Base-by-base conservation (phyloP, 2,329 filamentous ascomycete genomes). In the Botryotinia convoluta region DNA sequence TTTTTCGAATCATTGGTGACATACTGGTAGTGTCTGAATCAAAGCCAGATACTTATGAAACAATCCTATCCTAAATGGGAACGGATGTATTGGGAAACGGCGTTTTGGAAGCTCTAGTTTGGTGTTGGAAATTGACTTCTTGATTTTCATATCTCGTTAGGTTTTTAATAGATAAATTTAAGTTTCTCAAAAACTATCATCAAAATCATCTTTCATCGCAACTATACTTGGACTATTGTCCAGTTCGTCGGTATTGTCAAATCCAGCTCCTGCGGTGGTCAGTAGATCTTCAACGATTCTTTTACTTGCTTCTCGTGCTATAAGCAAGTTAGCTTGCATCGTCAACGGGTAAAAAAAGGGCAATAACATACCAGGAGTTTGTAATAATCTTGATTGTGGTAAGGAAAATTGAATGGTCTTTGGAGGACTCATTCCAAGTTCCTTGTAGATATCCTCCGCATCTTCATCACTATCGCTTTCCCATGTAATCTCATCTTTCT, bases 341-440 rank as follows among this genome's bases (percentile, higher is more conserved):
- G 10, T 18, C 39, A 4, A 63, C 26, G 12, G 20, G 6, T 45
- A 35, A 45, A 60, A 18, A 22, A 29, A 45, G 20, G 29, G n/a
- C 20, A 45, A 54, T 14, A 29, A n/a, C 88, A 80, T 83, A 92
- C 91, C 91, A 75, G 93, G 93, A 67, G 93, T 97, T 81, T 95
- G 93, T 81, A 95, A 82, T 35, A 97, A 83, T 80, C 92, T 91
- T 59, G 90, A 92, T 71, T 92, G 91, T 69, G 92, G 92, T 65
- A 97, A 83, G 62, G 92, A 91, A 81, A 97, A 97, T 79, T 95
- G 92, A 74, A 97, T 95, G 18, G 93, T 96, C 85, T 98, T 98
- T 0, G 96, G 96, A 42, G 96, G 96, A 79, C 93, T 97, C 83
- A 94, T 91, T 9, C 91, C 93, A 65, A 88, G 82, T 35, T 83